Conservation (phyloP, 768 basidiomycete genomes). For the Cubamyces sp. region DNA sequence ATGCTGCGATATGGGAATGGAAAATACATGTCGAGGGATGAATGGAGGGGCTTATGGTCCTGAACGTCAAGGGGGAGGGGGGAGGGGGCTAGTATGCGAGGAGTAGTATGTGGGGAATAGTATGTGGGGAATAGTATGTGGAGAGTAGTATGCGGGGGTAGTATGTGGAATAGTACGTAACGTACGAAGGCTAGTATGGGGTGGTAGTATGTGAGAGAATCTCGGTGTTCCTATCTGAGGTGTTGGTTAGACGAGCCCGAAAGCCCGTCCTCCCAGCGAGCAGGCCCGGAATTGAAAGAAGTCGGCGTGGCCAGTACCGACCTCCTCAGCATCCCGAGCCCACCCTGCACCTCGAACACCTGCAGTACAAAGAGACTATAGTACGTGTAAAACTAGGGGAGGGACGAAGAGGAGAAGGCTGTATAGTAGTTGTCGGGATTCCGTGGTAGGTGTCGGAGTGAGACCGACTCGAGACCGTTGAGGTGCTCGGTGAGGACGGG, state of each 20-base stretch:
- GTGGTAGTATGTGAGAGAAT: not conserved
- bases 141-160: too few species aligned
- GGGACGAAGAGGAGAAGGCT: not conserved
- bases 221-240: not conserved
- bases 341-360: slow-evolving; percentile 9
- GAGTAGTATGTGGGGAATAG: too few species aligned
- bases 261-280: slow-evolving; percentile 5
- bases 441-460: too few species aligned
- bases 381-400: not conserved
- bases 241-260: not conserved
- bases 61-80: too few species aligned
- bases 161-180: too few species aligned
- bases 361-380: slow-evolving; percentile 8
- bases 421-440: not conserved
- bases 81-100: too few species aligned
- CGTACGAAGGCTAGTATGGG: not conserved
- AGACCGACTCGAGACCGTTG: not conserved
- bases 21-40: too few species aligned
- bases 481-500: too few species aligned
- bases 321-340: not conserved
- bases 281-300: not conserved
- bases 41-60: too few species aligned
- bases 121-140: too few species aligned
- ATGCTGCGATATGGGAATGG: too few species aligned
- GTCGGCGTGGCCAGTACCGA: slow-evolving; percentile 5